Conservation (phyloP, 805 yeast genomes). For the Candida silvatica region DNA sequence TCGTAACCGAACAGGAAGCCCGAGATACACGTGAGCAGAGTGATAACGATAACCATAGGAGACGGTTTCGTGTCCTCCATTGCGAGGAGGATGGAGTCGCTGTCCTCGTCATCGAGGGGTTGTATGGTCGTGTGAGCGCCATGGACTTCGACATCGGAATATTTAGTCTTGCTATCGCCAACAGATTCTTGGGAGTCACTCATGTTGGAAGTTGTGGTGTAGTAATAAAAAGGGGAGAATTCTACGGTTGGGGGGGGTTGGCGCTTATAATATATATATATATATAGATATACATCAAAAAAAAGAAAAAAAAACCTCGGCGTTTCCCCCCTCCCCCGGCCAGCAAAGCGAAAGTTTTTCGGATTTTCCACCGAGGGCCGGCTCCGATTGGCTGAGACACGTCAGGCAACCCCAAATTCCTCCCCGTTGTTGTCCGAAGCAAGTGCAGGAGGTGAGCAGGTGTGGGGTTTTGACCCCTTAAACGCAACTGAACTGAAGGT, state of each 20-base stretch:
- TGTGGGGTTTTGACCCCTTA: too few relatives aligned
- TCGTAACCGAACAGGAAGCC: conserved; percentile 98
- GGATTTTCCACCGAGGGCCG: too few relatives aligned
- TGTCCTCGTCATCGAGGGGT: conserved; percentile 40
- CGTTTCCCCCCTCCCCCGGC: too few relatives aligned
- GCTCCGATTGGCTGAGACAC: too few relatives aligned
- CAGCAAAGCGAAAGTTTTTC: too few relatives aligned
- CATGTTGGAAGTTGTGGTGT: background rate
- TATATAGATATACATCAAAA: too few relatives aligned
- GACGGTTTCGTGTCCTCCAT: conserved; percentile 48
- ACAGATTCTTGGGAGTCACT: background rate
- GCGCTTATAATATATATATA: background rate
- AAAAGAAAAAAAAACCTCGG: too few relatives aligned
- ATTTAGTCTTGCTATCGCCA: conserved; percentile 1
- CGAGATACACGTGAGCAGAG: conserved; percentile 77
- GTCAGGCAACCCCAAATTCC: too few relatives aligned
- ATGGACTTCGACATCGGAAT: background rate
- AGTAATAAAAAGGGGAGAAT: background rate
- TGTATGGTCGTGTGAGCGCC: background rate
- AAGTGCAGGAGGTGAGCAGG: too few relatives aligned
- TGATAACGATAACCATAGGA: conserved; percentile 54
- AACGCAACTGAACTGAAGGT: too few relatives aligned
- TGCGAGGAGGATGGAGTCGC: conserved; percentile 36
- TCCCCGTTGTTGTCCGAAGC: too few relatives aligned
- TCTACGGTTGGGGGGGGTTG: background rate